These are phyloP conservation scores for Sclerotinia nivalis DNA, from an alignment of 2,329 filamentous ascomycete genomes.

Conservation along the genomic window DNA sequence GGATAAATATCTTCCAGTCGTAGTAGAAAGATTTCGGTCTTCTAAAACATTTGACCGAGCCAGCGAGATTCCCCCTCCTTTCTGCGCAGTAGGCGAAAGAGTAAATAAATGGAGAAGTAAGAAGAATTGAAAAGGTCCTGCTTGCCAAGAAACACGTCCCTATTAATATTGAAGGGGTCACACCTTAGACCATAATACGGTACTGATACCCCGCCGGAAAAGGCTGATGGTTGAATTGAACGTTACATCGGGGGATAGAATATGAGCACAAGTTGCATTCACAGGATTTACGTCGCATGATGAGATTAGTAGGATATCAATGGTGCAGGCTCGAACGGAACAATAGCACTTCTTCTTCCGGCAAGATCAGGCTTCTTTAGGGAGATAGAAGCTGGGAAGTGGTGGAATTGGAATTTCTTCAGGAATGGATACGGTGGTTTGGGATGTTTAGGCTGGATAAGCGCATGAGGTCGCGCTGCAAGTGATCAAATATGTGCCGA, in stretches of 20 bases:
- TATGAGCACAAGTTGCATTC: constrained; percentile 11
- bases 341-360: constrained; percentile 7
- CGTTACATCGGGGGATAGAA: constrained; percentile 18
- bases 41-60: constrained; percentile 27
- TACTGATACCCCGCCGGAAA: constrained; percentile 10
- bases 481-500: constrained; percentile 16
- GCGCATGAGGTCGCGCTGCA: constrained; percentile 12
- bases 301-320: not conserved
- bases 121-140: constrained; percentile 10
- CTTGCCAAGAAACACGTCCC: constrained; percentile 9
- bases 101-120: constrained; percentile 1
- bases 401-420: not conserved
- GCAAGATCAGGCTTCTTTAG: not conserved
- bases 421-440: not conserved
- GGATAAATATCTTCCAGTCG: constrained; percentile 21
- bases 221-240: constrained; percentile 13
- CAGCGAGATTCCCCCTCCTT: constrained; percentile 14
- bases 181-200: not conserved
- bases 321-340: constrained; percentile 1
- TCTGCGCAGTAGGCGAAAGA: constrained; percentile 20
- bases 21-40: constrained; percentile 18
- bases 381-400: not conserved
- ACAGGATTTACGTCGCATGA: constrained; percentile 22
- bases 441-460: constrained; percentile 7
- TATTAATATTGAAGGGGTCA: constrained; percentile 18